phyloP scores from a whole-genome alignment of 2,329 filamentous ascomycete genomes.

The Aureobasidium sp. region DNA sequence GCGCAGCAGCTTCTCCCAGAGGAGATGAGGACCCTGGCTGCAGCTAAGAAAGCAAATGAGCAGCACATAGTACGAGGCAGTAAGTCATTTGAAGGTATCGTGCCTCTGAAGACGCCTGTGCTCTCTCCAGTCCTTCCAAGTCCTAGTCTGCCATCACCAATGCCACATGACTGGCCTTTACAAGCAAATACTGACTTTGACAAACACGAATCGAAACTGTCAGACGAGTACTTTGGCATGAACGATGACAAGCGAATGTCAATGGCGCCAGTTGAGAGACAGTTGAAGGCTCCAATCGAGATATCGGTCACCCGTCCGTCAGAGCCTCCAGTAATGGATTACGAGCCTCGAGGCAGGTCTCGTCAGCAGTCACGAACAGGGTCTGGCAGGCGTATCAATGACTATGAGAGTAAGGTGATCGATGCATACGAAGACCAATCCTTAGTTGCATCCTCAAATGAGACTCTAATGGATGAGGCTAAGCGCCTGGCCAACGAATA shows the following conservation, averaged over 20 bases:
- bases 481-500: slow-evolving; percentile 22
- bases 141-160: background rate
- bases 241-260: background rate
- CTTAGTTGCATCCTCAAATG: slow-evolving; percentile 11
- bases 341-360: background rate
- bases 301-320: background rate
- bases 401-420: background rate
- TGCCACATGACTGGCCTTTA: background rate
- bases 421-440: background rate
- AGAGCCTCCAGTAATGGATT: background rate
- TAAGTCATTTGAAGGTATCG: background rate
- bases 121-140: background rate
- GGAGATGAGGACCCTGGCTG: slow-evolving; percentile 6
- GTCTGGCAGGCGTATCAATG: background rate
- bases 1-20: slow-evolving; percentile 2
- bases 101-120: background rate
- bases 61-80: background rate
- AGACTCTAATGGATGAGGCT: slow-evolving; percentile 15
- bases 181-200: background rate
- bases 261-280: background rate
- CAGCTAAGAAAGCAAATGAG: background rate
- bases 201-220: background rate
- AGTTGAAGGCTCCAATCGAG: background rate
- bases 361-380: background rate
- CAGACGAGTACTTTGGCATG: slow-evolving; percentile 6